Conservation (phyloP, 177 flowering plant genomes). For the Vitis hybrid region DNA sequence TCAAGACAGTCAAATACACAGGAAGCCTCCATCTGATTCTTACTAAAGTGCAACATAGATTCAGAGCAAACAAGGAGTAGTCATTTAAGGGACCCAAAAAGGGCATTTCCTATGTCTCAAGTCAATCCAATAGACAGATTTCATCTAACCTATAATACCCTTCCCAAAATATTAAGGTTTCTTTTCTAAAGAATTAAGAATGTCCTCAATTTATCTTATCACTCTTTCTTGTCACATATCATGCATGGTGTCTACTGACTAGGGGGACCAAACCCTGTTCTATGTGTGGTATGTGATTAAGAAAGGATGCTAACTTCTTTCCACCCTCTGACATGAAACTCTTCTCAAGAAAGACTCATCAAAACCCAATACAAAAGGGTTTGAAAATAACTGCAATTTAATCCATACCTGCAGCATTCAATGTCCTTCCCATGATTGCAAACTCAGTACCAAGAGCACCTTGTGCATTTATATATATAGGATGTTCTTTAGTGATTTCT, state of each 20-base stretch:
- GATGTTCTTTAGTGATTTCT: slow-evolving; percentile 49
- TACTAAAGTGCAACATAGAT: background rate
- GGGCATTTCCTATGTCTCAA: too few species aligned
- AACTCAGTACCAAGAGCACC: slow-evolving; percentile 51
- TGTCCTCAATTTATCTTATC: background rate
- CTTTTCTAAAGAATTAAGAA: background rate
- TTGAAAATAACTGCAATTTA: background rate
- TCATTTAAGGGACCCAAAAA: too few species aligned
- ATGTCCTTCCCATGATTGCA: slow-evolving; percentile 48
- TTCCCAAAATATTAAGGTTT: background rate
- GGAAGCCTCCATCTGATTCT: background rate
- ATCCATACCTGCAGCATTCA: slow-evolving; percentile 48
- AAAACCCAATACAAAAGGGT: background rate
- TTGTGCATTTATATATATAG: slow-evolving; percentile 48
- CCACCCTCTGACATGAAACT: background rate
- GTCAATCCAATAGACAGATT: too few species aligned
- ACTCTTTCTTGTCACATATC: background rate
- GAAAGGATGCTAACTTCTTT: background rate
- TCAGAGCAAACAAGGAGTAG: too few species aligned
- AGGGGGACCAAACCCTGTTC: background rate
- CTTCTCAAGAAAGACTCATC: background rate
- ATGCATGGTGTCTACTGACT: background rate
- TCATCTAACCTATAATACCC: too few species aligned
- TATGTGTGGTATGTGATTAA: background rate
- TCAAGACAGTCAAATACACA: background rate